Base-by-base conservation (phyloP, 495 filamentous ascomycete species). In the Tuber umbilicatum region DNA sequence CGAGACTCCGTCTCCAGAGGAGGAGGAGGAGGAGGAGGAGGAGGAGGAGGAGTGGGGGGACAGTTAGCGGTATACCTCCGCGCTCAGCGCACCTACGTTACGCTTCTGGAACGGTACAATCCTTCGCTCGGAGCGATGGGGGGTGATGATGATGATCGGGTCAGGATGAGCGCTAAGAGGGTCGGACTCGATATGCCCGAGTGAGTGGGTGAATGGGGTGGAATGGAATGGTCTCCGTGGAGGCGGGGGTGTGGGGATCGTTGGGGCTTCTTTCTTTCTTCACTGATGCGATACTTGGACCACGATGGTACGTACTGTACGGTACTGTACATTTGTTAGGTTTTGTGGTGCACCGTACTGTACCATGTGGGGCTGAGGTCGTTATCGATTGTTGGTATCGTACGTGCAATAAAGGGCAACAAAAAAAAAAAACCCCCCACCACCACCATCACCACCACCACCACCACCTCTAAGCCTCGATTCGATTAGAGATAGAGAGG, bases 81-180 rank as follows among this genome's bases (percentile, higher is more conserved):
- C 71, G 92, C 94, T 47, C 95, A 99, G 84, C 85, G 94, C 27
- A 87, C 87, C 83, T 97, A 98, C 80, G 87, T 87, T 10, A 89
- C 88, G 60, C 83, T 97, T 47, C 75, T 98, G 38, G 94, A 97
- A 82, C 87, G 93, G 79, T 99, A 98, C 84, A 99, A 98, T 82
- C 94, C 94, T 10, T 92, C 93, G 9, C 91, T 94, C 89, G 85
- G 85, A 69, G 2, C 4, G 4, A 89, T 94, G 89, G 89, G 90
- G 78, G 90, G 95, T 84, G 93, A 79, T 70, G 78, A 90, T 40
- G 93, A 96, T 84, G 93, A 81, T 72, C 94, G 85, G 91, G 89
- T 97, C 60, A 81, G 92, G 73, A 85, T 97, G 86, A 92, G 92
- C 74, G 94, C 95, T 21, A 86, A 92, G 84, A 88, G 92, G 83